Conservation (phyloP, 768 basidiomycete genomes). For the Glaciozyma antarctica region DNA sequence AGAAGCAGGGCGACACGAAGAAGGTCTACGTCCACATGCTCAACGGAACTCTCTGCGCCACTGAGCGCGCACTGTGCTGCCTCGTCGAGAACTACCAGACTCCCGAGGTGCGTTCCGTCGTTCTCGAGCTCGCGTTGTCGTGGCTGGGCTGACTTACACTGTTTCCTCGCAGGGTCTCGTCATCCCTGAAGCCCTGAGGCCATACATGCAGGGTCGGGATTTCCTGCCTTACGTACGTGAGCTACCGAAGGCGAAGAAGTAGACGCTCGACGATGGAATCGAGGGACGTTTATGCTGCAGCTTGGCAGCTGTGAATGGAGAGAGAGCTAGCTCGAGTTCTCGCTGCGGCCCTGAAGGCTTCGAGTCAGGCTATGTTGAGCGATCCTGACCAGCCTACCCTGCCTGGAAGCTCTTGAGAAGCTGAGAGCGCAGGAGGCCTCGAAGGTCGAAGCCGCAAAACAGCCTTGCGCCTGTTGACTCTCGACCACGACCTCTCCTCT, state of each 20-base stretch:
- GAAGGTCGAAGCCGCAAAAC: background rate
- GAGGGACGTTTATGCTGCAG: no score
- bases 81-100: constrained; percentile 99
- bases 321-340: no score
- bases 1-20: constrained; percentile 75
- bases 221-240: constrained; percentile 45
- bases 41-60: constrained; percentile 94
- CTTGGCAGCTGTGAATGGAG: background rate
- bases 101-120: constrained; percentile 56
- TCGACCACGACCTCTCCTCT: background rate
- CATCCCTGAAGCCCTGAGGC: constrained; percentile 78
- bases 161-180: constrained; percentile 59
- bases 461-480: background rate
- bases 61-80: constrained; percentile 91
- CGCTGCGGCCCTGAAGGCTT: no score
- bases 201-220: constrained; percentile 86
- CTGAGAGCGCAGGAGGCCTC: no score
- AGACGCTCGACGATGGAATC: no score
- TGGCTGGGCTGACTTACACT: background rate
- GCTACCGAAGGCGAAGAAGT: background rate
- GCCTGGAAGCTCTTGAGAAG: no score
- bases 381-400: no score
- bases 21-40: constrained; percentile 98
- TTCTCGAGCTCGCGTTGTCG: background rate
- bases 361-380: no score